Base-by-base conservation (phyloP, 163 green algal species). In the Scenedesmus sp. region DNA sequence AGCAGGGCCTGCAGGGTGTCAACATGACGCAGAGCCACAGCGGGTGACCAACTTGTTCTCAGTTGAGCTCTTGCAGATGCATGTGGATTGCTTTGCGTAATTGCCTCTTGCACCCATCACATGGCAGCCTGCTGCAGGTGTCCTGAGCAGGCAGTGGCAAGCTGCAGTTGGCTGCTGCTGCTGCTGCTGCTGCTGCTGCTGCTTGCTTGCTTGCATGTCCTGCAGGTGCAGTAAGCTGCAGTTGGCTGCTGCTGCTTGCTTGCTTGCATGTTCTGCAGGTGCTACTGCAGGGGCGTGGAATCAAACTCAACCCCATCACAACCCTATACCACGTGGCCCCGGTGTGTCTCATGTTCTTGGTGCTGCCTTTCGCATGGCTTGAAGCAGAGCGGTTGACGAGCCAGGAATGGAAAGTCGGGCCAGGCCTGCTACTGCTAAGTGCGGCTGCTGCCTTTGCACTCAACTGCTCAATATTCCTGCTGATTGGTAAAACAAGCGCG, bases 291-390 rank as follows among this genome's bases (percentile, higher is more conserved):
- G 88, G 94, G 33, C 94, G 94, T 7, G 97, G 97, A 26, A 95
- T 99, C 82, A 97, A 97, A 90, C 93, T 99, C 7, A 99, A 99
- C 93, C 97, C 97, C 61, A 97, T 99, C 70, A 97, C 96, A 24
- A 98, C 97, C 30, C 89, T 99, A 35, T 99, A 84, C 59, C 98
- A 99, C 93, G 96, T 99, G 43, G 97, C 97, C 0, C 97, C 97
- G 6, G 95, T 94, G 5, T 99, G 97, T 92, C 92, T 99, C 42
- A 44, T 97, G 10, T 98, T 96, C 92, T 94, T 99, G 44, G 53
- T 96, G 10, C 83, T 99, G 33, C 98, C 98, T 9, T 65, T 94
- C 95, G 89, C 94, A 93, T 86, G 68, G 15, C 35, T 87, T 0
- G 88, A 92, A 37, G 88, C 81, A 79, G 53, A 78, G 30, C 53